Percentiles rank a stretch among this genome's conserved stretches.
These are phyloP conservation scores for Xylaria sp. DNA, from an alignment of 2,329 filamentous ascomycete genomes.

Conservation along the genomic window DNA sequence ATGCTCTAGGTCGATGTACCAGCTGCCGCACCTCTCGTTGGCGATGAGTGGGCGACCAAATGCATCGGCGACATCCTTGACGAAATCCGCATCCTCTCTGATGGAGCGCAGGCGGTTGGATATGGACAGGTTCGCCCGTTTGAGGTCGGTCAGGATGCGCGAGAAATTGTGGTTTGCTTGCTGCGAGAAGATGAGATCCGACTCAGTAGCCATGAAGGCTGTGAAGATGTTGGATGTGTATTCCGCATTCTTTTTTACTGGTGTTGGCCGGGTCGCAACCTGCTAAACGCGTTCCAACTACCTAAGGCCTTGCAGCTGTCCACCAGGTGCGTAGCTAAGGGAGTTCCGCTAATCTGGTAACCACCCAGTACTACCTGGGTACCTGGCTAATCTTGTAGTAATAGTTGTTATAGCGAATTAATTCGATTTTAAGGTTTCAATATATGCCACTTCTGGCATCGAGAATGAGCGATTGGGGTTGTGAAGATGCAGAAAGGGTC, in stretches of 20 bases:
- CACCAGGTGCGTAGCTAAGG: not conserved
- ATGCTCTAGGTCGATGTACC: conserved; percentile 78
- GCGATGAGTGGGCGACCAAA: conserved; percentile 79
- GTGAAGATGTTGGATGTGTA: not conserved
- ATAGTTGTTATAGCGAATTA: too few species aligned
- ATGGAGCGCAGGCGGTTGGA: conserved; percentile 87
- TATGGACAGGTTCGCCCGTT: conserved; percentile 79
- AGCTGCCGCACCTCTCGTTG: conserved; percentile 95
- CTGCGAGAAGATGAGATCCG: conserved; percentile 62
- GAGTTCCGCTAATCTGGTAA: not conserved
- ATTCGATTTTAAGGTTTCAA: too few species aligned
- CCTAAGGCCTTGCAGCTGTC: conserved; percentile 24
- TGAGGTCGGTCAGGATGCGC: conserved; percentile 76
- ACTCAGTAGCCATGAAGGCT: conserved; percentile 45
- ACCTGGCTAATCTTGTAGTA: too few species aligned
- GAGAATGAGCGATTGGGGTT: too few species aligned
- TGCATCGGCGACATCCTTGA: conserved; percentile 67
- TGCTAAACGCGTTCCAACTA: not conserved
- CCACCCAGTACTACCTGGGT: too few species aligned
- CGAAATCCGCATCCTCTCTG: conserved; percentile 78
- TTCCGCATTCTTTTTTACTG: not conserved
- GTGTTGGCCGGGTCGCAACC: not conserved
- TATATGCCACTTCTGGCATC: too few species aligned
- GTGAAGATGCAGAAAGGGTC: too few species aligned
- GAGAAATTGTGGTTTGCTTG: conserved; percentile 73